These are phyloP conservation scores for Annona cherimola DNA, from an alignment of 164 flowering plant species.

Conservation along the genomic window DNA sequence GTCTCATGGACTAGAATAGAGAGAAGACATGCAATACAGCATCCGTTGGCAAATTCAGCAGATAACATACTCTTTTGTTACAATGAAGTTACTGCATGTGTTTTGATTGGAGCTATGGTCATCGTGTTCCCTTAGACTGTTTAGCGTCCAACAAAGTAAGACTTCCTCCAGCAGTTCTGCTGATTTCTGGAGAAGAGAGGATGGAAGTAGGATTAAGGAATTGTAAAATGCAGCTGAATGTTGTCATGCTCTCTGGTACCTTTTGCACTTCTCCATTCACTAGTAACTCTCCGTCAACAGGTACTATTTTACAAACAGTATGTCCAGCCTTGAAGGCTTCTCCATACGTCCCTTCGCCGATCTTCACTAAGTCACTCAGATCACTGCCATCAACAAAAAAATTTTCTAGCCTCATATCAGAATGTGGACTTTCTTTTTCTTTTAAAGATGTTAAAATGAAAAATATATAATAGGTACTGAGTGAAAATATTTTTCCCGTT, in stretches of 20 bases:
- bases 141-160: slow-evolving; percentile 69
- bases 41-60: neutral
- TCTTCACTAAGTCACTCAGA: slow-evolving; percentile 44
- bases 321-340: slow-evolving; percentile 84
- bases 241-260: slow-evolving; percentile 36
- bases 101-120: slow-evolving; percentile 27
- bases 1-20: neutral
- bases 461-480: neutral
- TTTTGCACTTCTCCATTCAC: slow-evolving; percentile 96
- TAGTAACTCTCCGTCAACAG: slow-evolving; percentile 72
- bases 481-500: neutral
- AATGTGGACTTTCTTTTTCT: neutral
- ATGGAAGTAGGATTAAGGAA: slow-evolving; percentile 3
- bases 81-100: slow-evolving; percentile 67
- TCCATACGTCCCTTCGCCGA: slow-evolving; percentile 99
- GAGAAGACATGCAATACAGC: neutral
- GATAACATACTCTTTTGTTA: slow-evolving; percentile 67
- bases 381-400: slow-evolving; percentile 37
- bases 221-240: neutral
- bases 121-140: slow-evolving; percentile 46
- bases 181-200: slow-evolving; percentile 52
- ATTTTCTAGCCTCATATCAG: neutral
- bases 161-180: slow-evolving; percentile 90
- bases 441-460: no score
- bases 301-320: slow-evolving; percentile 89